Percentiles rank a stretch among this genome's conserved stretches.
These are phyloP conservation scores for Leccinum disarticulatum DNA, from an alignment of 768 basidiomycete genomes.

Conservation along the genomic window DNA sequence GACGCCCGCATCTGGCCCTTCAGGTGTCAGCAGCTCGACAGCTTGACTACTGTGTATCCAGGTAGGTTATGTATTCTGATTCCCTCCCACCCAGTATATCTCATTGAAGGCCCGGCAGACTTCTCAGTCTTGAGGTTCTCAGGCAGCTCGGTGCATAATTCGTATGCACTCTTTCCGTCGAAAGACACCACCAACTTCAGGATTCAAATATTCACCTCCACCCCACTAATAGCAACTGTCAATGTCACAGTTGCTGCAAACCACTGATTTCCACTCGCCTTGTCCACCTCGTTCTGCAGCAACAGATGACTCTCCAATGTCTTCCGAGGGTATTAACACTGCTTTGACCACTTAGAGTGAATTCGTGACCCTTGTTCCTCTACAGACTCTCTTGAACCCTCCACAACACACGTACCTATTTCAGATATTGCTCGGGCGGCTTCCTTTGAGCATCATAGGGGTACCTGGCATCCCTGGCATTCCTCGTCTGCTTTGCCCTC, in stretches of 20 bases:
- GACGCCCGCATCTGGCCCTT: not conserved
- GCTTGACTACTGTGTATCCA: not conserved
- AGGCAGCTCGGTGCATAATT: not conserved
- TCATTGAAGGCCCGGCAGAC: slow-evolving; percentile 1
- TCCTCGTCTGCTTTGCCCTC: not conserved
- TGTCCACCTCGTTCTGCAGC: not conserved
- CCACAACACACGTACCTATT: not conserved
- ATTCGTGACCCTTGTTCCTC: not conserved
- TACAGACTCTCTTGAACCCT: not conserved
- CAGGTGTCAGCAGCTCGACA: not conserved
- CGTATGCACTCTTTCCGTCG: not conserved
- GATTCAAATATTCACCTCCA: not conserved
- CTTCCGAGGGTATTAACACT: not conserved
- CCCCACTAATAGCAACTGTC: not conserved
- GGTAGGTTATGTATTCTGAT: slow-evolving; percentile 1
- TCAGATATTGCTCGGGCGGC: not conserved
- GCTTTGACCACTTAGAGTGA: slow-evolving; percentile 1
- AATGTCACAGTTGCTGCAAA: not conserved
- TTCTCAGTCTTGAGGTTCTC: slow-evolving; percentile 1
- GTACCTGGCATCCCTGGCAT: not conserved
- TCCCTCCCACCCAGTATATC: not conserved
- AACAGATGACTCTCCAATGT: not conserved
- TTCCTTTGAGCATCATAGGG: not conserved
- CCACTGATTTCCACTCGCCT: not conserved
- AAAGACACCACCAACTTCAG: not conserved